Evolutionary conservation across 306 rosid species (phyloP).

Genomic region (Prunus fruticosa): DNA sequence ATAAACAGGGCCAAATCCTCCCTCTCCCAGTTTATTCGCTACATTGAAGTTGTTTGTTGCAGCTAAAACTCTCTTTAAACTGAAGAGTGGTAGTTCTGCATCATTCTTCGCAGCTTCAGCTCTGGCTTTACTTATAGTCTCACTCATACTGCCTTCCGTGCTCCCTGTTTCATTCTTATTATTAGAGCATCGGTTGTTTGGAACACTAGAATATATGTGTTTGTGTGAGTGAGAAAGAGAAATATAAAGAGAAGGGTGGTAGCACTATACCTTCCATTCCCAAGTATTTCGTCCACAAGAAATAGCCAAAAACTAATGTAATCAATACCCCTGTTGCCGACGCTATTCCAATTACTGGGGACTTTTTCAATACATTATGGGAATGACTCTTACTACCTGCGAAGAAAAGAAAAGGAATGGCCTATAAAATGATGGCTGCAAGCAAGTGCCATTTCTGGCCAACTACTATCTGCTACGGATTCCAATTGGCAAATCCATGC

Average conservation of each 20-base stretch:
- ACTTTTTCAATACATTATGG: not conserved
- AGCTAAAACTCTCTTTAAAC: slow-evolving; percentile 21
- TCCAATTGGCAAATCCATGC: not conserved
- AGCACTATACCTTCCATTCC: not conserved
- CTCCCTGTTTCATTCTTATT: not conserved
- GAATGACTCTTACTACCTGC: not conserved
- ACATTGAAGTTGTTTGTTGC: slow-evolving; percentile 51
- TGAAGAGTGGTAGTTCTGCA: slow-evolving; percentile 36
- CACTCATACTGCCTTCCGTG: too few relatives aligned
- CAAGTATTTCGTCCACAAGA: not conserved
- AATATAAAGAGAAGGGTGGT: not conserved
- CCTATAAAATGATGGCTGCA: too few relatives aligned
- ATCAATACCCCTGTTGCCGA: not conserved
- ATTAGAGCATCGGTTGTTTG: not conserved
- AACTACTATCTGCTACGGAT: not conserved
- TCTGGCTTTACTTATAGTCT: too few relatives aligned
- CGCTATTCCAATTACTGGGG: not conserved
- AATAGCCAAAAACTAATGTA: not conserved
- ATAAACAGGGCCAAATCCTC: slow-evolving; percentile 62
- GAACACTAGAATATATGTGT: not conserved
- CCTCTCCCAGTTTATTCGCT: slow-evolving; percentile 46
- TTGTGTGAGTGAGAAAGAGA: not conserved
- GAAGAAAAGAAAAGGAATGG: not conserved
- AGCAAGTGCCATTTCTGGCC: not conserved
- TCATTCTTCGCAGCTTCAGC: slow-evolving; percentile 26